phyloP scores from a whole-genome alignment of 345 rosid species.

The Psidium friedrichsthalianum region DNA sequence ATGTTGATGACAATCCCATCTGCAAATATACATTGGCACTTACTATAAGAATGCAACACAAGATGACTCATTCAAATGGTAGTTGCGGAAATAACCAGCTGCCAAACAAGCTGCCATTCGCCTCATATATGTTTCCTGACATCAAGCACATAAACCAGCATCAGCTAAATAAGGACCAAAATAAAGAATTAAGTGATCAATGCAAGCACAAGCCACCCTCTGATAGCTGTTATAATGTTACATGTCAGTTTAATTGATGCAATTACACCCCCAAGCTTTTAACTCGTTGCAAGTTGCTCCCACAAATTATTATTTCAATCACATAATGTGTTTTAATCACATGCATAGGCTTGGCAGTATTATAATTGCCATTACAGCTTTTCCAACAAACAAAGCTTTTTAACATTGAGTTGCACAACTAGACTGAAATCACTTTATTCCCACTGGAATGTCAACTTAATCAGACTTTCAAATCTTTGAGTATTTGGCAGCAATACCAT shows the following conservation, averaged over 20 bases:
- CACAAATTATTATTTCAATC: not conserved
- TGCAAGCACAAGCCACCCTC: not conserved
- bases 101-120: conserved; percentile 76
- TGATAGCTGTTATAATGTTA: not conserved
- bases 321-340: not conserved
- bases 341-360: not conserved
- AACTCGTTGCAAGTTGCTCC: not conserved
- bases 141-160: not conserved
- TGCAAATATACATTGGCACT: conserved; percentile 13
- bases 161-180: not conserved
- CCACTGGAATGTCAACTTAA: not conserved
- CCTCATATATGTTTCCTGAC: conserved; percentile 76
- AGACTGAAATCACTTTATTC: not conserved
- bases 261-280: not conserved
- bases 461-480: not conserved
- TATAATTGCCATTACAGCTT: not conserved
- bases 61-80: not conserved
- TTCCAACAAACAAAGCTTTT: not conserved
- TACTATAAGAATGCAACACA: conserved; percentile 1
- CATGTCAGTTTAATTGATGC: not conserved
- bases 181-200: not conserved
- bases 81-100: conserved; percentile 43
- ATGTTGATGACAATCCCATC: conserved; percentile 90
- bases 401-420: not conserved
- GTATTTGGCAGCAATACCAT: not conserved